Percentiles rank a stretch among this genome's conserved stretches.
These are phyloP conservation scores for Nicotiana tabacum DNA, from an alignment of 257 asterid genomes.

Conservation along the genomic window DNA sequence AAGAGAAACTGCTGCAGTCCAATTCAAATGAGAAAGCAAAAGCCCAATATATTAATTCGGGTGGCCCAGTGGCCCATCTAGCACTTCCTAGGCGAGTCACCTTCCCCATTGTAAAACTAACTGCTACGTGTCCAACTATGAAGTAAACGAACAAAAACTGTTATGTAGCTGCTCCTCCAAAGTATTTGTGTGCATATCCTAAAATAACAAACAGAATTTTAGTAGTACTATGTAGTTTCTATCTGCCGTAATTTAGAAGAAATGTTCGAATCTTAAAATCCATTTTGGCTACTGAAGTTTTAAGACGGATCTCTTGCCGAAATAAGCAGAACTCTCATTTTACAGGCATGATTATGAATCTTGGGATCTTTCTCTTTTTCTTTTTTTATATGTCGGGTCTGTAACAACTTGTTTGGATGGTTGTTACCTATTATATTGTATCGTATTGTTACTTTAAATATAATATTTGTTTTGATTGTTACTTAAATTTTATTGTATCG, in stretches of 20 bases:
- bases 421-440: too few relatives aligned
- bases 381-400: background rate
- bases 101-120: background rate
- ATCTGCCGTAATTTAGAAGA: background rate
- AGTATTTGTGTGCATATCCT: background rate
- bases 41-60: too few relatives aligned
- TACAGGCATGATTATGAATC: background rate
- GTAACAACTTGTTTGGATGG: too few relatives aligned
- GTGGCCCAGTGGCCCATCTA: background rate
- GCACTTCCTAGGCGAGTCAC: background rate
- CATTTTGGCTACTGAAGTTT: background rate
- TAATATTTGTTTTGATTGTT: too few relatives aligned
- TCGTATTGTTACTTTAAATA: too few relatives aligned
- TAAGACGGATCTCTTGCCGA: background rate
- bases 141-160: background rate
- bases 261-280: background rate
- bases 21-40: too few relatives aligned
- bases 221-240: background rate
- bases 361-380: too few relatives aligned
- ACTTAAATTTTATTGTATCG: too few relatives aligned
- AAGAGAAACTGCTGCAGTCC: too few relatives aligned
- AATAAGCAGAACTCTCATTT: background rate
- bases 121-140: background rate
- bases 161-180: background rate
- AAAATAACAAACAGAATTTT: background rate